These are phyloP conservation scores for Macrolepiota albuminosa DNA, from an alignment of 768 basidiomycete genomes.

Conservation along the genomic window DNA sequence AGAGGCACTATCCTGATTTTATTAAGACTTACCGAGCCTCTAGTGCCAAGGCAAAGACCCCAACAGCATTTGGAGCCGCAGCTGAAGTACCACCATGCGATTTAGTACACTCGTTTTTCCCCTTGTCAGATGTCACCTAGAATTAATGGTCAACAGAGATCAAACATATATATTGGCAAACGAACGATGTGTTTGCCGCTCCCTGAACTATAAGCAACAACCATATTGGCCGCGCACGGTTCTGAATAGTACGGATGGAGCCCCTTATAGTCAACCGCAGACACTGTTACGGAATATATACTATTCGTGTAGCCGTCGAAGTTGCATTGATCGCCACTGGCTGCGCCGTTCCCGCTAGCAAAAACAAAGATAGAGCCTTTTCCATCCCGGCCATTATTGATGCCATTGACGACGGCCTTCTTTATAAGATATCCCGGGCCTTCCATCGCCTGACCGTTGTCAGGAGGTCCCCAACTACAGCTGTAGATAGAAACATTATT, in stretches of 20 bases:
- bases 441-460: slow-evolving; percentile 94
- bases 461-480: slow-evolving; percentile 98
- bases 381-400: slow-evolving; percentile 83
- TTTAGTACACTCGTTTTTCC: slow-evolving; percentile 73
- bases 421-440: slow-evolving; percentile 86
- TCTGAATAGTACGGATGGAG: slow-evolving; percentile 97
- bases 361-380: slow-evolving; percentile 96
- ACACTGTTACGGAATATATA: slow-evolving; percentile 93
- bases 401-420: slow-evolving; percentile 91
- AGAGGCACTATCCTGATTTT: not conserved
- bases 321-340: slow-evolving; percentile 92
- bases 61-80: slow-evolving; percentile 94
- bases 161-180: slow-evolving; percentile 14
- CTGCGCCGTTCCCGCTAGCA: slow-evolving; percentile 94
- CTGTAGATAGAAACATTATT: slow-evolving; percentile 91
- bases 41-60: slow-evolving; percentile 87
- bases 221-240: slow-evolving; percentile 94
- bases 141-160: slow-evolving; percentile 12
- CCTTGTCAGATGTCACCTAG: slow-evolving; percentile 93
- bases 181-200: slow-evolving; percentile 89
- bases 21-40: slow-evolving; percentile 65
- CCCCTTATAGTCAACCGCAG: slow-evolving; percentile 91
- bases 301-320: slow-evolving; percentile 99
- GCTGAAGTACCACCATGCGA: slow-evolving; percentile 96
- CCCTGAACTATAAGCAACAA: slow-evolving; percentile 95